Evolutionary conservation across 108 stramenopile species (phyloP).

Genomic region (Stephanodiscus minutulus): DNA sequence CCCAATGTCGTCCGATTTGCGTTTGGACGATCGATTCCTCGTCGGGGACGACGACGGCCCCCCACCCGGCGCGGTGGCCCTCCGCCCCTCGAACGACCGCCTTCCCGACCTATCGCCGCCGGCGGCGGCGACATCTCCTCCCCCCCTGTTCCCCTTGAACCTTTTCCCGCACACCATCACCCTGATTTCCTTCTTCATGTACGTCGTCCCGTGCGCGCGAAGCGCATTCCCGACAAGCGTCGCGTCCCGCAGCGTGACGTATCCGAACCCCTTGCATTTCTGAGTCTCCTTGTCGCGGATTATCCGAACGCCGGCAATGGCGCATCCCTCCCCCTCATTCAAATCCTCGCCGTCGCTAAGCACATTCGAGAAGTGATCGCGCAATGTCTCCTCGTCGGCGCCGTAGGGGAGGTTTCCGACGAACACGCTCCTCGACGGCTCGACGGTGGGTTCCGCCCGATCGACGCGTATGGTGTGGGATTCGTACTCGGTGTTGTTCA

Average conservation of each 20-base stretch:
- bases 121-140: conserved; percentile 32
- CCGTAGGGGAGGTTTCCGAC: conserved; percentile 78
- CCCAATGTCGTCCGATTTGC: conserved; percentile 38
- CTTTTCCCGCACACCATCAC: conserved; percentile 79
- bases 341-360: conserved; percentile 24
- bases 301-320: conserved; percentile 71
- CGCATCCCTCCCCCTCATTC: conserved; percentile 43
- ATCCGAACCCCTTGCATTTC: conserved; percentile 85
- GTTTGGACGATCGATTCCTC: conserved; percentile 46
- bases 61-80: no score
- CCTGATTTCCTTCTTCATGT: conserved; percentile 69
- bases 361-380: conserved; percentile 59
- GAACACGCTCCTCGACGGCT: conserved; percentile 72
- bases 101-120: no score
- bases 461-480: conserved; percentile 55
- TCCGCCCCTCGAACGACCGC: no score
- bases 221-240: conserved; percentile 62
- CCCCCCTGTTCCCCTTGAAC: conserved; percentile 61
- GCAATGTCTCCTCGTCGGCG: conserved; percentile 69
- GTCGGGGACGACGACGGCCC: no score
- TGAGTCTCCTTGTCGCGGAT: conserved; percentile 78
- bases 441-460: conserved; percentile 49
- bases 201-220: conserved; percentile 60
- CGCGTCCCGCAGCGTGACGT: conserved; percentile 68
- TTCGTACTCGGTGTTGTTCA: conserved; percentile 71